Conservation (phyloP, 75 land plant genomes). For the Azolla pinnata region DNA sequence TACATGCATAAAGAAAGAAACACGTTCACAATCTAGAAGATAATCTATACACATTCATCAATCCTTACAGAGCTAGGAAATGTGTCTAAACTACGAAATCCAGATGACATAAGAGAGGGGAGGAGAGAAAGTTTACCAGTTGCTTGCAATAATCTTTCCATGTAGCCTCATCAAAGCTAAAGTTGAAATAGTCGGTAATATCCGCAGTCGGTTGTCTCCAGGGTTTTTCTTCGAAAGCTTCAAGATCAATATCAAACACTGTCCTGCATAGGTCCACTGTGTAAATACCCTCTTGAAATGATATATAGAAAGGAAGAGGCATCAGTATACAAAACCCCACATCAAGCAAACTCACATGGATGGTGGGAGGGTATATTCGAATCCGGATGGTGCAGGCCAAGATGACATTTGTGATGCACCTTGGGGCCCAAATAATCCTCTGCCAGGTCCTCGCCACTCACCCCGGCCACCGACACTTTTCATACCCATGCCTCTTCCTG, state of each 20-base stretch:
- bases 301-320: too few species aligned
- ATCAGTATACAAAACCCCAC: too few species aligned
- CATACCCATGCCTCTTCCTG: conserved; percentile 20
- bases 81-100: too few species aligned
- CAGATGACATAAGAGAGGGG: too few species aligned
- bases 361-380: conserved; percentile 31
- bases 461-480: conserved; percentile 15
- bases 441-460: conserved; percentile 21
- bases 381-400: conserved; percentile 15
- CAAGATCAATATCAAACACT: conserved; percentile 89
- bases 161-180: conserved; percentile 69
- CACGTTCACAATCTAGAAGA: too few species aligned
- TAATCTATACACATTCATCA: too few species aligned
- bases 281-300: too few species aligned
- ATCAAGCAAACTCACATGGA: conserved; percentile 25
- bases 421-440: conserved; percentile 11
- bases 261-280: conserved; percentile 85
- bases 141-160: conserved; percentile 94
- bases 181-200: conserved; percentile 82
- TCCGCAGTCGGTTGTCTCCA: conserved; percentile 81
- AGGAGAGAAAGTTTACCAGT: too few species aligned
- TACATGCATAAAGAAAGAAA: too few species aligned
- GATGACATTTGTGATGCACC: conserved; percentile 10
- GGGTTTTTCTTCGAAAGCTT: conserved; percentile 86
- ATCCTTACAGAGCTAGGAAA: too few species aligned